These are phyloP conservation scores for Grosmannia serpens DNA, from an alignment of 2,329 filamentous ascomycete species.

Conservation along the genomic window DNA sequence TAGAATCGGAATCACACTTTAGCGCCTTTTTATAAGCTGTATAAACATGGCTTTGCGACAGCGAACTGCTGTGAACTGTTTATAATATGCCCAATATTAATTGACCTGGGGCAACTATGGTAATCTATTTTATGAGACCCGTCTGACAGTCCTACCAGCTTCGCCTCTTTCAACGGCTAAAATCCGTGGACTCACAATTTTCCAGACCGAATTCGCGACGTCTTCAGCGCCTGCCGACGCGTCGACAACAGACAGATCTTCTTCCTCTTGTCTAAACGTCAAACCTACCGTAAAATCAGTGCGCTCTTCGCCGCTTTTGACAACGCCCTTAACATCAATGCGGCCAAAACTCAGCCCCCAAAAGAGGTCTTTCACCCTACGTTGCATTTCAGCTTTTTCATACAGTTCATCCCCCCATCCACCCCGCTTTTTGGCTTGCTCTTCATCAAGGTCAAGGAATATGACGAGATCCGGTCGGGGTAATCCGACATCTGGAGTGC, in stretches of 20 bases:
- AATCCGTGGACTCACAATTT: slow-evolving; percentile 32
- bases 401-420: slow-evolving; percentile 86
- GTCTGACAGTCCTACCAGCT: slow-evolving; percentile 33
- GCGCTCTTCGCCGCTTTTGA: neutral
- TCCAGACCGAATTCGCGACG: slow-evolving; percentile 45
- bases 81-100: neutral
- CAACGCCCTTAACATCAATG: slow-evolving; percentile 10
- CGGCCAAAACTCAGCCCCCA: slow-evolving; percentile 28
- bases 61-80: too few relatives aligned
- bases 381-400: slow-evolving; percentile 74
- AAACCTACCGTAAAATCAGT: slow-evolving; percentile 14
- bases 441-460: slow-evolving; percentile 72
- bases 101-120: too few relatives aligned
- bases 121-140: slow-evolving; percentile 20
- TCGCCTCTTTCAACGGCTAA: slow-evolving; percentile 38
- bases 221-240: slow-evolving; percentile 43
- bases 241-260: slow-evolving; percentile 43
- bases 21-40: too few relatives aligned
- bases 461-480: slow-evolving; percentile 79
- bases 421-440: slow-evolving; percentile 62
- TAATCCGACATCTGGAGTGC: slow-evolving; percentile 72
- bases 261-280: slow-evolving; percentile 35
- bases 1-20: too few relatives aligned
- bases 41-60: too few relatives aligned
- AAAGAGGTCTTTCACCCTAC: slow-evolving; percentile 65